Base-by-base conservation (phyloP, 768 basidiomycete genomes). In the Phylloporus rhodoxanthus region DNA sequence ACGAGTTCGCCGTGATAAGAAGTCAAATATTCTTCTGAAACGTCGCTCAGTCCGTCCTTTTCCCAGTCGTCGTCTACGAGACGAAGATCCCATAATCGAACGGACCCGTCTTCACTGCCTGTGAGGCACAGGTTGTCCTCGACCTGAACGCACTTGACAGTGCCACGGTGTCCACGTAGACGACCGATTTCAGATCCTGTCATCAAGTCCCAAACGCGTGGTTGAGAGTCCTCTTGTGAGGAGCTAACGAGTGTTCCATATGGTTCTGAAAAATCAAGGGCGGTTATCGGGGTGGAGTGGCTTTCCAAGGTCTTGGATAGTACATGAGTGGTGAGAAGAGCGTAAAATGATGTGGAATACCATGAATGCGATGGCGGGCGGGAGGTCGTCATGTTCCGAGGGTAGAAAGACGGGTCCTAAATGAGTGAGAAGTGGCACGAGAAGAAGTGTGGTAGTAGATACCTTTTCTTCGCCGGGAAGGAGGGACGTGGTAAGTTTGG, bases 301-400 rank as follows among this genome's bases (percentile, higher is more conserved):
- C 81, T 81, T 36, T 84, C 77, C 28, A 98, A 75, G 3, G 91
- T 90, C 91, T 94, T 64, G 46, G 28, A n/a, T 45, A 37, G 52
- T 58, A 9, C 59, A 54, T 50, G 25, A 48, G 54, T 25, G 19
- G 30, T n/a, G 26, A n/a, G 29, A 34, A 28, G 46, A 34, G 45
- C 9, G 43, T 5, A 5, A 42, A 29, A 49, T 15, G 6, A 47
- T 21, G 34, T 40, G 40, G 58, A 59, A 57, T 69, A 91, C 91
- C 94, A 99, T 98, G 71, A 99, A 99, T 11, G 95, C 96, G 5
- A 98, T 82, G 1, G 91, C 92, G 8, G 85, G 80, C 8, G 96
- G 96, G 26, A 99, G 75, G 46, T 96, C 92, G 57, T 93, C 91
- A 57, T 99, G 96, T 65, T 98, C 96, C 15, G 93, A 96, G 4